Evolutionary conservation across 176 grass and related monocot species (phyloP), one percentile per base, ranked within the genome.

Genomic region (Phyllostachys edulis): DNA sequence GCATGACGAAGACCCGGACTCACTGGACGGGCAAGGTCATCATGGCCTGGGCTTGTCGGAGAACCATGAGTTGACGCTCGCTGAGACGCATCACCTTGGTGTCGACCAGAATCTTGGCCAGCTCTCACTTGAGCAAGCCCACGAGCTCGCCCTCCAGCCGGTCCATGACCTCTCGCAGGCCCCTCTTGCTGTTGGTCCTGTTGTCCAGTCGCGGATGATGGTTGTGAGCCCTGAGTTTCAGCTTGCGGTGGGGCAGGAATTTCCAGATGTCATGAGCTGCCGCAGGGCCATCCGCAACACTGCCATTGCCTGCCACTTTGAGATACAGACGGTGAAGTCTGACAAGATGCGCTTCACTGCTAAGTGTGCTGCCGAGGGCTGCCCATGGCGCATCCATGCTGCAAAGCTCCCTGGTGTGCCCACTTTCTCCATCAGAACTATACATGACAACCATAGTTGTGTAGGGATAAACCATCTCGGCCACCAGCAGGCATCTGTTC

Each of bases 401-500:
- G 96, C 96, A 14, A 98, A 94, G 77, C 92, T 98, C 52, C 91
- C 96, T 38, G 96, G 93, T 6, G 81, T 98, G 62, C 96, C 93
- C 23, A 88, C 89, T 7, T 98, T 98, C 77, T 90, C 96, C 29
- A 95, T 98, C 83, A 91, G 96, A 68, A 98, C 96, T 62, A 98
- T 98, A 66, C 74, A 92, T 63, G 96, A 96, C 77, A 95, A 50
- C 12, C 96, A 98, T 59, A 87, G 37, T 13, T 98, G 96, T 57
- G 75, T 75, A 21, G 96, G 96, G 66, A 96, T 98, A 63, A 82
- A 90, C 70, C 96, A 98, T 92, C 93, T 98, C 29, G 93, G 96
- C 38, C 96, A 98, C 84, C 96, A 95, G 86, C 93, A 98, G 84
- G 96, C 96, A 20, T 98, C 96, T 41, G 96, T 98, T 66, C 91